phyloP scores from a whole-genome alignment of 768 basidiomycete species.

The Termitomyces sp. region DNA sequence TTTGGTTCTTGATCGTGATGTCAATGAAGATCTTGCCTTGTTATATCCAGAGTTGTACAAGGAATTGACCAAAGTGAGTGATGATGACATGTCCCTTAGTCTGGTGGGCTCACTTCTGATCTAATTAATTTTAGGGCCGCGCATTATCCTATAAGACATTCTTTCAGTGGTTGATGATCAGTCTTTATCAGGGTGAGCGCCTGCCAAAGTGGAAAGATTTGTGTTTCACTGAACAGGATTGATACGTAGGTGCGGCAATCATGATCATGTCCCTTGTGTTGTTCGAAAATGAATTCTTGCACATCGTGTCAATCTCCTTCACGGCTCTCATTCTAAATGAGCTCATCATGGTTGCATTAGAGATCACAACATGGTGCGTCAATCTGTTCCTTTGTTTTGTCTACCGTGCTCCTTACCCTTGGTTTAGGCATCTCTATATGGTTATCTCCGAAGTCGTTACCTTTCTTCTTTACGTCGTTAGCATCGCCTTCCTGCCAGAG shows the following conservation, averaged over 20 bases:
- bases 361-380: slow-evolving; percentile 91
- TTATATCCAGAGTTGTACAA: slow-evolving; percentile 98
- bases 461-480: slow-evolving; percentile 81
- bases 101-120: neutral
- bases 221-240: neutral
- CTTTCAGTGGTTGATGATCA: slow-evolving; percentile 97
- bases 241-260: slow-evolving; percentile 78
- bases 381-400: neutral
- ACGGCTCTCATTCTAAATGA: slow-evolving; percentile 95
- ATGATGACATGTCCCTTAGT: neutral
- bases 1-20: slow-evolving; percentile 90
- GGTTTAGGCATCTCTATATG: slow-evolving; percentile 89
- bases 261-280: slow-evolving; percentile 97
- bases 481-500: slow-evolving; percentile 91
- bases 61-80: slow-evolving; percentile 86
- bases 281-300: slow-evolving; percentile 96
- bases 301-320: slow-evolving; percentile 98
- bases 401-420: neutral
- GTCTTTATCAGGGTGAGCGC: slow-evolving; percentile 85
- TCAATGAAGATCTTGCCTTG: slow-evolving; percentile 92
- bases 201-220: neutral
- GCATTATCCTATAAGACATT: slow-evolving; percentile 96
- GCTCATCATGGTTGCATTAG: slow-evolving; percentile 97
- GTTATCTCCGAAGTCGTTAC: slow-evolving; percentile 88
- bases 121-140: slow-evolving; percentile 60